These are phyloP conservation scores for Fistulinella cinereoalba DNA, from an alignment of 1,284 basidiomycete species.

Conservation along the genomic window DNA sequence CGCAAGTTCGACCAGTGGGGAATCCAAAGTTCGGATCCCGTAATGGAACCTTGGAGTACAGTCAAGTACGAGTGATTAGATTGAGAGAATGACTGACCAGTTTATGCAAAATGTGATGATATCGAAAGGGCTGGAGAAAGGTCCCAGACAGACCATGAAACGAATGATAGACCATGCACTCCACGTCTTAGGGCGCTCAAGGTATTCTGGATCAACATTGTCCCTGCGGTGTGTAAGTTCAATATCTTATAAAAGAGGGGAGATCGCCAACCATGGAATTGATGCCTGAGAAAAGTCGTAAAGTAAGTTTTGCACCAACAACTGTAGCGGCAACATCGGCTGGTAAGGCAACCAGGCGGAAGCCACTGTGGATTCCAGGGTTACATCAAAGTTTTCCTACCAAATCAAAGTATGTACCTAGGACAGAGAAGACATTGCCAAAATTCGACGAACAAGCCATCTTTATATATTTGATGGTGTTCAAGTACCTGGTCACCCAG, in stretches of 20 bases:
- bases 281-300: constrained; percentile 34
- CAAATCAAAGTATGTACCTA: constrained; percentile 21
- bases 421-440: constrained; percentile 33
- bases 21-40: constrained; percentile 25
- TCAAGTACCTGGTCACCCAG: constrained; percentile 24
- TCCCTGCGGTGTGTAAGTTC: constrained; percentile 18
- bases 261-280: constrained; percentile 28
- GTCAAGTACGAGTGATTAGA: not conserved
- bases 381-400: constrained; percentile 1
- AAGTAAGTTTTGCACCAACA: constrained; percentile 29
- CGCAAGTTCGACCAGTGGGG: constrained; percentile 28
- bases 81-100: constrained; percentile 14
- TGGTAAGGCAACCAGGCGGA: constrained; percentile 34
- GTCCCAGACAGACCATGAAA: constrained; percentile 32
- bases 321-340: constrained; percentile 30
- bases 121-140: constrained; percentile 34
- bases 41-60: constrained; percentile 31
- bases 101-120: constrained; percentile 31
- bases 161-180: constrained; percentile 33
- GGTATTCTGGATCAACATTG: constrained; percentile 34
- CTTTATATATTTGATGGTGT: constrained; percentile 33
- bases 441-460: constrained; percentile 36
- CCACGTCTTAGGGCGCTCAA: constrained; percentile 29
- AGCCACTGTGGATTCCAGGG: constrained; percentile 18
- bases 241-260: not conserved